These are phyloP conservation scores for Apiotrichum veenhuisii DNA, from an alignment of 1,284 basidiomycete genomes.

Conservation along the genomic window DNA sequence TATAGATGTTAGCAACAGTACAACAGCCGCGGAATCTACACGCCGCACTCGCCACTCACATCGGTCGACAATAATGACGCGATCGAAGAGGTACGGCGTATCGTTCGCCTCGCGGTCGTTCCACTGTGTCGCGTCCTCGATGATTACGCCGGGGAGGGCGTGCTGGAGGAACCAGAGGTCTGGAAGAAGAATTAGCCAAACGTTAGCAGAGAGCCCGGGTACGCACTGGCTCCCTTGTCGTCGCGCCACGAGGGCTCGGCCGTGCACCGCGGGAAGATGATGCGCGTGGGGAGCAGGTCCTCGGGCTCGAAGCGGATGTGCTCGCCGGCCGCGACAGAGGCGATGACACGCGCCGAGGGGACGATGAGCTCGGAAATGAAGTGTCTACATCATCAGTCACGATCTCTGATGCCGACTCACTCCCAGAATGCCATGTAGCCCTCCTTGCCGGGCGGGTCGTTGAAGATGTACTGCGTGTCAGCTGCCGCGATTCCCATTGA, in stretches of 20 bases:
- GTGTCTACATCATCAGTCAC: constrained; percentile 23
- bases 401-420: constrained; percentile 8
- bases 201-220: no score
- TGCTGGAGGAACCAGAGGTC: constrained; percentile 40
- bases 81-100: constrained; percentile 38
- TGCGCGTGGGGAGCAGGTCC: constrained; percentile 22
- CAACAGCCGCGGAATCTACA: neutral
- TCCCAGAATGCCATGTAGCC: constrained; percentile 22
- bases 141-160: constrained; percentile 29
- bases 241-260: constrained; percentile 35
- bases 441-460: constrained; percentile 38
- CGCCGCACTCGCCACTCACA: constrained; percentile 31
- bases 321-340: constrained; percentile 3
- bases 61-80: constrained; percentile 44
- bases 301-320: neutral
- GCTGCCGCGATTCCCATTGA: neutral
- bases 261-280: constrained; percentile 38
- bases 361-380: constrained; percentile 36
- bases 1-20: neutral
- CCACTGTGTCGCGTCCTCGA: constrained; percentile 40
- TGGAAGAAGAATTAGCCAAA: constrained; percentile 17
- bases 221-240: constrained; percentile 32
- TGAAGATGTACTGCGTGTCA: constrained; percentile 36
- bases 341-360: constrained; percentile 29
- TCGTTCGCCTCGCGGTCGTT: constrained; percentile 27